Evolutionary conservation across 2,329 filamentous ascomycete species (phyloP).

Genomic region (Arthrobotrys conoides): DNA sequence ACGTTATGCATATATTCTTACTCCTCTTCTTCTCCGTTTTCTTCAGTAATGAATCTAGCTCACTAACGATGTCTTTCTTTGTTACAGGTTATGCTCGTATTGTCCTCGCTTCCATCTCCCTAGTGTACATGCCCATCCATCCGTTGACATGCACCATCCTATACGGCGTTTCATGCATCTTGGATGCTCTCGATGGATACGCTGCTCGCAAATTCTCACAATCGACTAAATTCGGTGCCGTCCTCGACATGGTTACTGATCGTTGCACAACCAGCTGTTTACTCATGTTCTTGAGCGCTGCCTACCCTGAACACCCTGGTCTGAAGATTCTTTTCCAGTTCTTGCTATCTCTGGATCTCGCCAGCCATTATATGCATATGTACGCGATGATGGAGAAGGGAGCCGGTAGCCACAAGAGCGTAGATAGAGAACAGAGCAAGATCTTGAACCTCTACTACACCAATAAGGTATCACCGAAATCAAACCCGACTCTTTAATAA

Average conservation of each 20-base stretch:
- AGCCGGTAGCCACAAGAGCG: slow-evolving; percentile 84
- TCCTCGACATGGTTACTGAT: slow-evolving; percentile 99
- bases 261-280: slow-evolving; percentile 96
- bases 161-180: slow-evolving; percentile 93
- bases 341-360: slow-evolving; percentile 90
- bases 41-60: slow-evolving; percentile 8
- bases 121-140: slow-evolving; percentile 99
- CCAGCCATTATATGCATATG: slow-evolving; percentile 99
- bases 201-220: slow-evolving; percentile 90
- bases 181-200: slow-evolving; percentile 94
- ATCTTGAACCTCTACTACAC: slow-evolving; percentile 96
- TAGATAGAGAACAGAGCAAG: slow-evolving; percentile 88
- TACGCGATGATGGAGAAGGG: slow-evolving; percentile 68
- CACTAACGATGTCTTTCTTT: slow-evolving; percentile 21
- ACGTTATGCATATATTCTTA: background rate
- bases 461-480: slow-evolving; percentile 78
- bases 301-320: slow-evolving; percentile 78
- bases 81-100: slow-evolving; percentile 81
- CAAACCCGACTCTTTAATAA: slow-evolving; percentile 12
- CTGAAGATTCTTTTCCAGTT: slow-evolving; percentile 96
- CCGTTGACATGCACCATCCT: slow-evolving; percentile 93
- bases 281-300: slow-evolving; percentile 92
- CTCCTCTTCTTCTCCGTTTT: background rate
- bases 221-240: slow-evolving; percentile 93
- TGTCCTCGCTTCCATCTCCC: slow-evolving; percentile 85